A percentile compares a stretch with the other conserved stretches of the same genome.
These are phyloP conservation scores for Ceratobasidium sp. DNA, from an alignment of 1,284 basidiomycete genomes.

Conservation along the genomic window DNA sequence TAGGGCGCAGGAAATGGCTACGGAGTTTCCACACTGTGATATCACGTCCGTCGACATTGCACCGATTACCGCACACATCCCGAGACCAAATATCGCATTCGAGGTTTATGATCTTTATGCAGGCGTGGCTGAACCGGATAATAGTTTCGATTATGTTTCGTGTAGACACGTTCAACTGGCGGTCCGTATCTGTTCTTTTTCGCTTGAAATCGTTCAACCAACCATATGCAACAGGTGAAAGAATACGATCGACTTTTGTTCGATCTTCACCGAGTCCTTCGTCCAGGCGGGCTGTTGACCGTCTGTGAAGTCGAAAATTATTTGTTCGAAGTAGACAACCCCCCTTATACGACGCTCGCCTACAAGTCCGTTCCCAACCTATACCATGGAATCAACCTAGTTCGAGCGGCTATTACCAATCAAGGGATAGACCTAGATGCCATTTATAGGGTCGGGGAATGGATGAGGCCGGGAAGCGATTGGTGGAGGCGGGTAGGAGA, in stretches of 20 bases:
- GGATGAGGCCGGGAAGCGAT: not conserved
- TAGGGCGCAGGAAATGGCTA: constrained; percentile 34
- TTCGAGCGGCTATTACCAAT: not conserved
- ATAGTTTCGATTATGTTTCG: too few relatives aligned
- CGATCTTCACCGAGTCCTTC: constrained; percentile 16
- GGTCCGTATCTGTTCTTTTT: not conserved
- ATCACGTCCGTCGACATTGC: constrained; percentile 23
- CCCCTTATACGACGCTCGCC: constrained; percentile 4
- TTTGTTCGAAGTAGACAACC: constrained; percentile 19
- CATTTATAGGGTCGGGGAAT: constrained; percentile 2
- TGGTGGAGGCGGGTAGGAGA: constrained; percentile 15
- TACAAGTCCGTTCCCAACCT: not conserved
- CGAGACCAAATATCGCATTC: constrained; percentile 17
- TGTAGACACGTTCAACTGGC: constrained; percentile 28
- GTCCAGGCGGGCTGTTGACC: constrained; percentile 13
- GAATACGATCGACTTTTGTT: constrained; percentile 34
- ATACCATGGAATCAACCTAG: not conserved
- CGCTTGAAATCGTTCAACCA: too few relatives aligned
- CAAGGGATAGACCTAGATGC: constrained; percentile 21
- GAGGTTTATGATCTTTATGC: constrained; percentile 31
- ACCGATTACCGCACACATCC: constrained; percentile 9
- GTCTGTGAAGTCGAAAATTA: constrained; percentile 28
- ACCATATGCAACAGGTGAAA: constrained; percentile 18
- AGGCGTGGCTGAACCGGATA: constrained; percentile 24
- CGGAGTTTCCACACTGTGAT: constrained; percentile 33